Conservation (phyloP, 2,329 filamentous ascomycete species). For the Tolypocladium guangdongense region DNA sequence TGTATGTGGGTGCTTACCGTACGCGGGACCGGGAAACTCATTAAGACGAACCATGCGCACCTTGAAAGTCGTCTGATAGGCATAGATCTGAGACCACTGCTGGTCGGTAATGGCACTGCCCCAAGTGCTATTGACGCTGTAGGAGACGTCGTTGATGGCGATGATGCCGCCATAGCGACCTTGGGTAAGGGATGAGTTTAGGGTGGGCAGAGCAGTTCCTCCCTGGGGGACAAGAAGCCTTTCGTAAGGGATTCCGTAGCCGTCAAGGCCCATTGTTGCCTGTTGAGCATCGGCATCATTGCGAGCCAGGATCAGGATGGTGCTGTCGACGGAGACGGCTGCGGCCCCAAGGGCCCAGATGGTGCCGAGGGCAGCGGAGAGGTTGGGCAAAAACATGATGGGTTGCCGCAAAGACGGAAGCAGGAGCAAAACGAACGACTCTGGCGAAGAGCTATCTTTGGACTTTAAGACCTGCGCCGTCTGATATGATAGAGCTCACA, state of each 20-base stretch:
- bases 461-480: background rate
- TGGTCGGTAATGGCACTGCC: constrained; percentile 41
- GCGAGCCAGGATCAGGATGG: constrained; percentile 44
- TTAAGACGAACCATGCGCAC: constrained; percentile 51
- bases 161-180: constrained; percentile 52
- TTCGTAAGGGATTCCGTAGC: constrained; percentile 50
- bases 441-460: background rate
- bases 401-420: background rate
- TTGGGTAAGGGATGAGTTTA: constrained; percentile 34
- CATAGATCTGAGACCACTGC: constrained; percentile 45
- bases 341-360: background rate
- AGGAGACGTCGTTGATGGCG: constrained; percentile 40
- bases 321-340: constrained; percentile 24
- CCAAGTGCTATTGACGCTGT: constrained; percentile 37
- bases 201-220: constrained; percentile 37
- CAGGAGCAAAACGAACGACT: background rate
- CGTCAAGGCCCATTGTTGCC: constrained; percentile 43
- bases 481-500: background rate
- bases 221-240: constrained; percentile 40
- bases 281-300: constrained; percentile 36
- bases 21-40: constrained; percentile 40
- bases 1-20: constrained; percentile 24
- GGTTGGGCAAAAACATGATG: background rate
- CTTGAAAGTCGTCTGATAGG: constrained; percentile 46
- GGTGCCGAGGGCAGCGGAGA: background rate